phyloP scores from a whole-genome alignment of 208 protist species.

The Angomonas deanei region DNA sequence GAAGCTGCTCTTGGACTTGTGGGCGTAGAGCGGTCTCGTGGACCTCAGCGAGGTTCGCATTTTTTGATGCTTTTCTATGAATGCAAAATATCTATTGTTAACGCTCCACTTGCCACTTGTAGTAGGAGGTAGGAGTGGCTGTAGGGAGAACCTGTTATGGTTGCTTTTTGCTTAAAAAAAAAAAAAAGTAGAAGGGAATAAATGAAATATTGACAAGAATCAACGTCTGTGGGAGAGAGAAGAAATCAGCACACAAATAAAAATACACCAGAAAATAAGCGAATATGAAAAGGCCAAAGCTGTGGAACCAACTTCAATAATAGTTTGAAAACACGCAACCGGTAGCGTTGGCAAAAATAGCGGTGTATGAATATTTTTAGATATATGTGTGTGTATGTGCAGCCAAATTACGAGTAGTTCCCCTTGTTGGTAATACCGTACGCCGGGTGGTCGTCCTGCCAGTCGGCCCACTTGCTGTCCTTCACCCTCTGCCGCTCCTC shows the following conservation, averaged over 20 bases:
- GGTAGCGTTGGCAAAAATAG: background rate
- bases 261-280: background rate
- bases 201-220: no score
- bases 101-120: no score
- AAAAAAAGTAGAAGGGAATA: slow-evolving; percentile 6
- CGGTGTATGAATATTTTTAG: background rate
- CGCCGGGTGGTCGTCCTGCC: slow-evolving; percentile 82
- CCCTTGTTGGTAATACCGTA: slow-evolving; percentile 74
- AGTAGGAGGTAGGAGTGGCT: no score
- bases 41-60: background rate
- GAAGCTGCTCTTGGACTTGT: slow-evolving; percentile 10
- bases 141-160: no score
- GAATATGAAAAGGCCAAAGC: no score
- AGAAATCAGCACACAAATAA: background rate
- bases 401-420: slow-evolving; percentile 65
- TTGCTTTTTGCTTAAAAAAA: no score
- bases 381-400: slow-evolving; percentile 5
- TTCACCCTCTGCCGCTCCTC: slow-evolving; percentile 83
- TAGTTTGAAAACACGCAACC: background rate
- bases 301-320: no score
- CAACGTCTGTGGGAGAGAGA: background rate
- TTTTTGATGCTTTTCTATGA: no score
- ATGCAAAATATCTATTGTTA: no score
- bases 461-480: slow-evolving; percentile 66
- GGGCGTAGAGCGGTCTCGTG: background rate